Evolutionary conservation across 2,329 filamentous ascomycete genomes (phyloP), one percentile per base, ranked within the genome.

Genomic region (Colletotrichum brevisporum): DNA sequence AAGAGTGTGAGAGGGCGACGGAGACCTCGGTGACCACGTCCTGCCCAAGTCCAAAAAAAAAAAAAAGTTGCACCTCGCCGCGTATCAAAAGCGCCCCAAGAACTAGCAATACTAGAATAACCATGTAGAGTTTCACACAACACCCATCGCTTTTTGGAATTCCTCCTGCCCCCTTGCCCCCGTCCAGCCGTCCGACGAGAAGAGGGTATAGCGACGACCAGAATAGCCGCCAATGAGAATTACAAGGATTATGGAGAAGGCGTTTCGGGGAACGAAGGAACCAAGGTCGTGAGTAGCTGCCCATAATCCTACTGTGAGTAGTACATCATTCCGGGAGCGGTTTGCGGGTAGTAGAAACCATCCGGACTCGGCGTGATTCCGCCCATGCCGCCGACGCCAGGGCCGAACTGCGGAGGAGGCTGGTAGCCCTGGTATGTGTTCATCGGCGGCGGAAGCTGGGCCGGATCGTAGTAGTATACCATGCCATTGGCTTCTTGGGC

Each of bases 401-500:
- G 78, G 12, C 68, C 71, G 18, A 69, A 72, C 13, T 61, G 60
- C 10, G 65, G 71, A 16, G 71, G 61, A 27, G 60, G 51, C 64
- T 84, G 83, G 74, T 90, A 93, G 63, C 84, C 77, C 67, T 84
- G 86, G 72, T 88, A 89, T 21, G 78, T 75, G 56, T 82, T 77
- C 71, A 88, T 83, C 1, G 87, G 82, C 41, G 87, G 82, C 41
- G 60, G 41, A 55, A 95, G 83, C 76, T 94, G 91, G n/a, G 90
- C 87, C 8, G 93, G 87, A 76, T 97, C 93, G 75, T 94, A 95
- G 78, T 97, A 99, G 80, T 97, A 98, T 1, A 97, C 94, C 88
- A 97, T 98, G 71, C 96, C 96, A 74, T 97, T 97, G 72, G 91
- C 91, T 82, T 98, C 95, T 79, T 98, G 95, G 0, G 94, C 94